phyloP scores from a whole-genome alignment of 768 basidiomycete genomes.

The Xerocomellus amylosporus region DNA sequence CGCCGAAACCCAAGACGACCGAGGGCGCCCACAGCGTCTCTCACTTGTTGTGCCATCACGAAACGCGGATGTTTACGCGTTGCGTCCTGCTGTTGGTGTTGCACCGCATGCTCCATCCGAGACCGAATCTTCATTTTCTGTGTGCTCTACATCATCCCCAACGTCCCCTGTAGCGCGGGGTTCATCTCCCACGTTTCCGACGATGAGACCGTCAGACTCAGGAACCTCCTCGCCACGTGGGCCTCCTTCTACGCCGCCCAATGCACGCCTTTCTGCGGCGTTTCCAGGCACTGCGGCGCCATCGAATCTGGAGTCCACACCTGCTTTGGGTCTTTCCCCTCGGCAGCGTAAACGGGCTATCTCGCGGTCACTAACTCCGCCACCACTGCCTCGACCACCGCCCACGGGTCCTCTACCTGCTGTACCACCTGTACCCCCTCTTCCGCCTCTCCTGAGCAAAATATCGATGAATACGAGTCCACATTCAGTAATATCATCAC shows the following conservation, averaged over 20 bases:
- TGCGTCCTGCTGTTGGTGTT: slow-evolving; percentile 23
- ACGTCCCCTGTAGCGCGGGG: slow-evolving; percentile 5
- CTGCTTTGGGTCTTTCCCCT: slow-evolving; percentile 11
- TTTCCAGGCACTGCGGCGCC: slow-evolving; percentile 4
- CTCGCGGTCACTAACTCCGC: slow-evolving; percentile 27
- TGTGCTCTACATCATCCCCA: slow-evolving; percentile 13
- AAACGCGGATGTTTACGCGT: not conserved
- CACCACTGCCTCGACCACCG: slow-evolving; percentile 27
- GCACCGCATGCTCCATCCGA: slow-evolving; percentile 24
- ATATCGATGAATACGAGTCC: slow-evolving; percentile 9
- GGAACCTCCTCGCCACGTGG: not conserved
- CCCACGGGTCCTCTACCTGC: slow-evolving; percentile 31
- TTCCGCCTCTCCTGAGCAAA: slow-evolving; percentile 24
- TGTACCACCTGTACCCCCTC: slow-evolving; percentile 24
- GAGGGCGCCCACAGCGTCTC: slow-evolving; percentile 11
- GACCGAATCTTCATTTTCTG: slow-evolving; percentile 9
- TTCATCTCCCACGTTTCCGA: slow-evolving; percentile 2
- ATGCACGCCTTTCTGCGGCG: slow-evolving; percentile 1
- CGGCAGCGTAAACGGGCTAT: slow-evolving; percentile 21
- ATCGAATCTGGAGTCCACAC: slow-evolving; percentile 21
- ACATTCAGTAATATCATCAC: slow-evolving; percentile 2
- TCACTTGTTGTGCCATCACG: slow-evolving; percentile 17
- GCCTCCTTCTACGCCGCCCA: slow-evolving; percentile 2
- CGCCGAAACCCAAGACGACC: not conserved
- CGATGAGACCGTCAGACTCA: not conserved